Evolutionary conservation across 2,329 filamentous ascomycete genomes (phyloP).

Genomic region (Ophiostoma novo-ulmi): DNA sequence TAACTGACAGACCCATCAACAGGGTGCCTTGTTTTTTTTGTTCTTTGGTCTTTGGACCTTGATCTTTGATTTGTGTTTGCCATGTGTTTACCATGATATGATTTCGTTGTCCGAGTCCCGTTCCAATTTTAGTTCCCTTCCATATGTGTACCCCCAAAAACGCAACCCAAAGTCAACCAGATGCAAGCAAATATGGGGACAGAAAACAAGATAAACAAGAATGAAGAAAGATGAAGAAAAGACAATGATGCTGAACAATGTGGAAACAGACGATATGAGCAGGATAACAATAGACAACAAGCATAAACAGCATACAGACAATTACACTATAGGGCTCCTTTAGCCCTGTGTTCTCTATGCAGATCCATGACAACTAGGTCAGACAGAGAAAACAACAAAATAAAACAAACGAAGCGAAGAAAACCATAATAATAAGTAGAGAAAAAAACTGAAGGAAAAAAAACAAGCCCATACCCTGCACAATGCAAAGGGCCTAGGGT

Average conservation of each 20-base stretch:
- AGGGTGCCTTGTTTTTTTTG: not conserved
- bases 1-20: not conserved
- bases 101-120: conserved; percentile 20
- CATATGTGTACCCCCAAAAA: conserved; percentile 21
- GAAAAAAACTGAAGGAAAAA: not conserved
- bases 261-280: not conserved
- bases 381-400: conserved; percentile 18
- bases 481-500: not conserved
- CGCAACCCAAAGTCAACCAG: conserved; percentile 19
- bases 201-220: conserved; percentile 10
- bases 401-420: not conserved
- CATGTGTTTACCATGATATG: conserved; percentile 2
- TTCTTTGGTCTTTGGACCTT: not conserved
- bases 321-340: conserved; percentile 21
- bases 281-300: conserved; percentile 6
- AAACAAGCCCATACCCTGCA: not conserved
- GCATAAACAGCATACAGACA: not conserved
- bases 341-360: conserved; percentile 22
- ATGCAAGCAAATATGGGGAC: conserved; percentile 22
- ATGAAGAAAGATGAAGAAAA: not conserved
- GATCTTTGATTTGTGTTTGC: conserved; percentile 5
- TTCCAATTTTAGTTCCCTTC: conserved; percentile 24
- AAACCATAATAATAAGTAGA: not conserved
- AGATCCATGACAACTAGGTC: conserved; percentile 22
- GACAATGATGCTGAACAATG: not conserved